Conservation (phyloP, 129 eudicot species). For the Centaurea solstitialis region DNA sequence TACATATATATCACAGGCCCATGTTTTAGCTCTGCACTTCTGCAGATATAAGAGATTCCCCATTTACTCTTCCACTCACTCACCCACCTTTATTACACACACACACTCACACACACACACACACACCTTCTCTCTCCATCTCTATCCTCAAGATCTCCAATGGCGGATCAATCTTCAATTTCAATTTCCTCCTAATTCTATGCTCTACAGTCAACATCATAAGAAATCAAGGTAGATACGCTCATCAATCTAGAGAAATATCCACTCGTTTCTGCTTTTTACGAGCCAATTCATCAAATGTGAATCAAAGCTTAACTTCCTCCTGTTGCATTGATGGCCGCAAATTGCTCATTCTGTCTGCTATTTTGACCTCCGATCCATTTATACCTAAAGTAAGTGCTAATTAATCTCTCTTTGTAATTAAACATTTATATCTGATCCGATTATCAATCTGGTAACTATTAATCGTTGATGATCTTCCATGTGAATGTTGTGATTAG, state of each 20-base stretch:
- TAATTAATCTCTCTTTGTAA: not conserved
- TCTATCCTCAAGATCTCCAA: slow-evolving; percentile 16
- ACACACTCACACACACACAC: not conserved
- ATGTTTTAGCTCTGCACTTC: not conserved
- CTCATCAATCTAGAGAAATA: not conserved
- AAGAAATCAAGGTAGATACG: not conserved
- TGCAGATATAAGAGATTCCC: slow-evolving; percentile 9
- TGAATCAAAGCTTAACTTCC: not conserved
- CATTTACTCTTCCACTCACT: slow-evolving; percentile 2
- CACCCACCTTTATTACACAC: slow-evolving; percentile 12
- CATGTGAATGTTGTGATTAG: not conserved
- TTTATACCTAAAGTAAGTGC: not conserved
- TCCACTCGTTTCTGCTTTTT: not conserved
- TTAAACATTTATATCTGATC: not conserved
- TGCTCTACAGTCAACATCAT: not conserved
- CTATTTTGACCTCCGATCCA: slow-evolving; percentile 2
- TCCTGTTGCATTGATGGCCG: slow-evolving; percentile 3
- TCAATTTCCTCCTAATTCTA: not conserved
- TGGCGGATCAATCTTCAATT: slow-evolving; percentile 16
- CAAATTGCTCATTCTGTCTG: not conserved
- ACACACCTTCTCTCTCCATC: not conserved
- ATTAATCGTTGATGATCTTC: not conserved
- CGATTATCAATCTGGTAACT: not conserved
- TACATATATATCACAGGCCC: not conserved
- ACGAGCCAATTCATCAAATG: not conserved